phyloP scores from a whole-genome alignment of 73 alveolate species.

The Paramecium primaurelia region DNA sequence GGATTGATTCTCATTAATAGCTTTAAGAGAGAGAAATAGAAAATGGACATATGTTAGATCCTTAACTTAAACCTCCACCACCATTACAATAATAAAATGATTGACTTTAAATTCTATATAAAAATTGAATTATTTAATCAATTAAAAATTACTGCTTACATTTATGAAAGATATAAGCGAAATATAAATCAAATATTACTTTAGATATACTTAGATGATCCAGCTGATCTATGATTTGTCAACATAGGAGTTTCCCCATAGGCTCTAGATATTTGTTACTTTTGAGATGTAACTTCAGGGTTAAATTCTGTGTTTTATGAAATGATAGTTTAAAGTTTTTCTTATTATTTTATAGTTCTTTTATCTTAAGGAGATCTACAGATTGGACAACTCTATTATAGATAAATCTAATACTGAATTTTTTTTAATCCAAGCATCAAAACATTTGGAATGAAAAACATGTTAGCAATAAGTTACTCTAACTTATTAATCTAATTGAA shows the following conservation, averaged over 20 bases:
- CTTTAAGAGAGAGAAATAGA: constrained; percentile 7
- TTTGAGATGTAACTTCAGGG: background rate
- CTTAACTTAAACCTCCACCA: background rate
- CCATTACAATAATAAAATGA: background rate
- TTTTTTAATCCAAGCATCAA: constrained; percentile 43
- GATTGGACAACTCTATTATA: constrained; percentile 20
- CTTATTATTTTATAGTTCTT: background rate
- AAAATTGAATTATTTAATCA: background rate
- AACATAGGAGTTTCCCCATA: background rate
- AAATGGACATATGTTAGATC: constrained; percentile 41
- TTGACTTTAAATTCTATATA: background rate
- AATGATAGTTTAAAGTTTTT: background rate
- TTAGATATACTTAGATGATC: background rate
- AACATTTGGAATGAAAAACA: constrained; percentile 32
- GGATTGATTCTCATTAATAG: constrained; percentile 12
- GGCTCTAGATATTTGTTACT: background rate
- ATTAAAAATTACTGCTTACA: background rate
- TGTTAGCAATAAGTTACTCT: constrained; percentile 53
- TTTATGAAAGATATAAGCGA: background rate
- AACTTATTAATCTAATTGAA: background rate
- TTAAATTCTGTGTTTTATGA: background rate
- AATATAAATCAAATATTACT: background rate
- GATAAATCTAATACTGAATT: background rate
- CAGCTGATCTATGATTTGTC: background rate
- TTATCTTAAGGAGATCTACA: background rate